A percentile compares a stretch with the other conserved stretches of the same genome.
Conservation (phyloP, 176 grass and related monocot genomes). For the Avena eriantha region DNA sequence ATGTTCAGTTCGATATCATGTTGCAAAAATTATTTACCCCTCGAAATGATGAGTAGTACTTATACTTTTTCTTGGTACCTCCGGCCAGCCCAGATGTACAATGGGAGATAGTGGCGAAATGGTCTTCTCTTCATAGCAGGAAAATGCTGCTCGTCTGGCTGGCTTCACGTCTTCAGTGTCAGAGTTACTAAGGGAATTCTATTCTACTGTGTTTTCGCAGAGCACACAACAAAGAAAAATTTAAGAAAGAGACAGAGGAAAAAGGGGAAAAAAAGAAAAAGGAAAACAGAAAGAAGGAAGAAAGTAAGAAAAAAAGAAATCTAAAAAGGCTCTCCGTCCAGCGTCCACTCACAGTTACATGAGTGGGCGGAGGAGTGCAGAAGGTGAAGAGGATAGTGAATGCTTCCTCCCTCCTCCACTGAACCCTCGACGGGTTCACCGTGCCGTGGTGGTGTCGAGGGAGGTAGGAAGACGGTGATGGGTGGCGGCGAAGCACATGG, state of each 20-base stretch:
- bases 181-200: background rate
- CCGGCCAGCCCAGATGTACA: background rate
- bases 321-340: background rate
- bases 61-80: background rate
- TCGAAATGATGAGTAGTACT: background rate
- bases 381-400: background rate
- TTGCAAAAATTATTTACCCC: background rate
- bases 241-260: background rate
- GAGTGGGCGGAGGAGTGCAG: background rate
- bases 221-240: background rate
- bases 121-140: background rate
- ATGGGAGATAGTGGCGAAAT: background rate
- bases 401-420: background rate
- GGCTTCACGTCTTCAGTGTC: background rate
- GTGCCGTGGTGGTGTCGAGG: background rate
- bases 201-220: background rate
- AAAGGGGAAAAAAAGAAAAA: background rate
- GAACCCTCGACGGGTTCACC: background rate
- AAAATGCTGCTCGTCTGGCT: background rate
- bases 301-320: background rate
- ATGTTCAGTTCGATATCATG: background rate
- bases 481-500: background rate
- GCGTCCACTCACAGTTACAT: background rate
- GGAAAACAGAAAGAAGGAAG: background rate
- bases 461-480: background rate